Evolutionary conservation across 1,284 basidiomycete species (phyloP), one percentile per base, ranked within the genome.

Genomic region (Pseudozyma thailandica): DNA sequence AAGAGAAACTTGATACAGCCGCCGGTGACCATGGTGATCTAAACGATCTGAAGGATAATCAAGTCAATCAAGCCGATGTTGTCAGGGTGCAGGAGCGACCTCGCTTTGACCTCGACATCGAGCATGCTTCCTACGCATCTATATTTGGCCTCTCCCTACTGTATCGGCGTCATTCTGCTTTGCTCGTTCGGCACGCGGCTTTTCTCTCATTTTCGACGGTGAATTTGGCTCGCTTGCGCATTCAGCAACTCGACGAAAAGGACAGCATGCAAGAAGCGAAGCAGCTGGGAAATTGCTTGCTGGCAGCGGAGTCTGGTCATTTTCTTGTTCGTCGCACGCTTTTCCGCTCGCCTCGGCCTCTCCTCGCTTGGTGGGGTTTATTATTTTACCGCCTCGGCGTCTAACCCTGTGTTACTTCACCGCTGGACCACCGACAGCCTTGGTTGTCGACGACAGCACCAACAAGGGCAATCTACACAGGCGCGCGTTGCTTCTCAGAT

Each of bases 1-100:
- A n/a, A n/a, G n/a, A n/a, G n/a, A n/a, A n/a, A n/a, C n/a, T n/a
- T n/a, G n/a, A n/a, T n/a, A n/a, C 35, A 42, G 38, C 48, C 48
- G 48, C 48, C 38, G 38, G 48, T 50, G 38, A 12, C 28, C 31
- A 16, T 33, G 12, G 31, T 33, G n/a, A 33, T 16, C 31, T 10
- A 33, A 16, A 13, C n/a, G 27, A 31, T 6, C 13, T 27, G n/a
- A 20, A 16, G 13, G n/a, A n/a, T 28, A 18, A 30, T 20, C 39
- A 30, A 51, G 49, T 23, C 49, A 39, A 51, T 51, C 49, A 50
- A 50, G 42, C 37, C 47, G 38, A 41, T 50, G 37, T 38, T 50
- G 49, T 50, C 49, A 50, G 26, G 37, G 25, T 50, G 49, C 49
- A n/a, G n/a, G n/a, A n/a, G n/a, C n/a, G n/a, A n/a, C n/a, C n/a